phyloP scores from a whole-genome alignment of 305 asterid species.

The Fraxinus greggii region DNA sequence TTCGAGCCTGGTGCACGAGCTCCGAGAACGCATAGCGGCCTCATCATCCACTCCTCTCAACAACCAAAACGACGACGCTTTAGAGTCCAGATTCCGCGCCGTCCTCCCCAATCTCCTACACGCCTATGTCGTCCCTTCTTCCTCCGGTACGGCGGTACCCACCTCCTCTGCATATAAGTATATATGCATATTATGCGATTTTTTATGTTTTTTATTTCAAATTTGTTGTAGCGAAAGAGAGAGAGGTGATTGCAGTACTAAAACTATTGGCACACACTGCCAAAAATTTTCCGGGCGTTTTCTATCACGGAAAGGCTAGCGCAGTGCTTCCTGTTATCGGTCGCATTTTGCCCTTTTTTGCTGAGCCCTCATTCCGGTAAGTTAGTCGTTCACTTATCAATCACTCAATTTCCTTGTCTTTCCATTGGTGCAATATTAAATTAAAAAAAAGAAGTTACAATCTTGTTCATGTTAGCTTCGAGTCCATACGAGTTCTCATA shows the following conservation, averaged over 20 bases:
- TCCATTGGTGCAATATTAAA: neutral
- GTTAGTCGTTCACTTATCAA: conserved; percentile 10
- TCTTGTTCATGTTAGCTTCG: neutral
- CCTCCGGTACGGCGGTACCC: conserved; percentile 46
- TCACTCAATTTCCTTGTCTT: neutral
- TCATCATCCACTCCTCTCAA: conserved; percentile 64
- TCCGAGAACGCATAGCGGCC: conserved; percentile 82
- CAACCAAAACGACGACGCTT: conserved; percentile 58
- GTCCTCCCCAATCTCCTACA: conserved; percentile 78
- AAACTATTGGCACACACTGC: conserved; percentile 68
- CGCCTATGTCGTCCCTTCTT: conserved; percentile 63
- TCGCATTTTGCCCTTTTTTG: conserved; percentile 67
- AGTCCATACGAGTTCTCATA: neutral
- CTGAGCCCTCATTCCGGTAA: conserved; percentile 73
- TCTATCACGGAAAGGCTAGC: conserved; percentile 71
- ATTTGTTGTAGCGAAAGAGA: conserved; percentile 54
- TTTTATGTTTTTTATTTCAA: neutral
- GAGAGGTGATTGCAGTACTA: conserved; percentile 77
- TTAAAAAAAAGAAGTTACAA: neutral
- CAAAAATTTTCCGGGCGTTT: conserved; percentile 77
- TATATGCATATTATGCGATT: neutral
- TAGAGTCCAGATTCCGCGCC: conserved; percentile 76
- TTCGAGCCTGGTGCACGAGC: conserved; percentile 78
- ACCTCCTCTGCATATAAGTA: neutral
- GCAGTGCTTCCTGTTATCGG: conserved; percentile 76